Conservation (phyloP, 345 rosid genomes). For the Rhizophora mangle region DNA sequence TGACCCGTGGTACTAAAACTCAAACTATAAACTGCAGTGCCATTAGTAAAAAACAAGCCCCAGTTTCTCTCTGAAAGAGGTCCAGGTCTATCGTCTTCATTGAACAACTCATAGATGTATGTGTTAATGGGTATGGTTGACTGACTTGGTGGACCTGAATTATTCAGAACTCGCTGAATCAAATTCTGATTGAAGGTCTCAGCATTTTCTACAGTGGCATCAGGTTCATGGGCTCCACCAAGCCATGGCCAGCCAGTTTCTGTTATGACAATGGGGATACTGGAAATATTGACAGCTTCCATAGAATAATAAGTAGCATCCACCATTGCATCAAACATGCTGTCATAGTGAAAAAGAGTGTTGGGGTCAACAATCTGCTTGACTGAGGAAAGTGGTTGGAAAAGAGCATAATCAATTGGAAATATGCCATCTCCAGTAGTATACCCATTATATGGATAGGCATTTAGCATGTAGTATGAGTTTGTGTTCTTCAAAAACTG, state of each 20-base stretch:
- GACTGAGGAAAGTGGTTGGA: slow-evolving; percentile 60
- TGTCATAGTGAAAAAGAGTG: slow-evolving; percentile 79
- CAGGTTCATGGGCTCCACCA: slow-evolving; percentile 76
- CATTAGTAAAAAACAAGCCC: slow-evolving; percentile 77
- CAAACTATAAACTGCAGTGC: slow-evolving; percentile 68
- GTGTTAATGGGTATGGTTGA: slow-evolving; percentile 59
- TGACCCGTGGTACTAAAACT: slow-evolving; percentile 37
- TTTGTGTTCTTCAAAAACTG: slow-evolving; percentile 86
- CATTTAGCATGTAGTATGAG: slow-evolving; percentile 86
- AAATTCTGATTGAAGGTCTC: slow-evolving; percentile 66
- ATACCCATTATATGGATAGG: slow-evolving; percentile 92
- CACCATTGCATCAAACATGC: slow-evolving; percentile 99
- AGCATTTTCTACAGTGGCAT: slow-evolving; percentile 71
- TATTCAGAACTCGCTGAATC: slow-evolving; percentile 69
- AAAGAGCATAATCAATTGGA: slow-evolving; percentile 86
- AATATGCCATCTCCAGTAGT: slow-evolving; percentile 78
- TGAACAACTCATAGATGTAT: slow-evolving; percentile 84
- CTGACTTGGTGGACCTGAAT: slow-evolving; percentile 91
- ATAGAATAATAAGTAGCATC: slow-evolving; percentile 96
- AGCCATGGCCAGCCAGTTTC: slow-evolving; percentile 98
- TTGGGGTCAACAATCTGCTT: slow-evolving; percentile 99
- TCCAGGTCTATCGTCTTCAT: slow-evolving; percentile 76
- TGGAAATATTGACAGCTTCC: slow-evolving; percentile 59
- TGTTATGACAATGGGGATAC: slow-evolving; percentile 70
- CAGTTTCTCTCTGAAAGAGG: slow-evolving; percentile 79